Base-by-base conservation (phyloP, 1,284 basidiomycete species). In the Boletus semigastroideus region DNA sequence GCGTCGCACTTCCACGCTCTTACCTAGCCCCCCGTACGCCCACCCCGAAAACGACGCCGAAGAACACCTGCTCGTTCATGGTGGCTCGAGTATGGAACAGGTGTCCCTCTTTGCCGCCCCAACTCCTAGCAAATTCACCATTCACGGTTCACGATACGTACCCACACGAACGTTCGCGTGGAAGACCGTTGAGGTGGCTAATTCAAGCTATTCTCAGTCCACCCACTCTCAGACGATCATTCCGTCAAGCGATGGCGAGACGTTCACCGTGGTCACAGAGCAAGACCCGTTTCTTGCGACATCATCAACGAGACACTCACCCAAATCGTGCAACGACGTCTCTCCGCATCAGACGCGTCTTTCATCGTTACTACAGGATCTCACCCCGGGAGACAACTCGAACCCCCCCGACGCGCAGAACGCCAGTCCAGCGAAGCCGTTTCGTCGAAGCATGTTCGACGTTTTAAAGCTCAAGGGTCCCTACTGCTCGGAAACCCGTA, bases 11-110 rank as follows among this genome's bases (percentile, higher is more conserved):
- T 56, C 64, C 1, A 50, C 53, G 3, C 61, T 77, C 22, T 52
- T 70, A 30, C 57, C 71, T 5, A 77, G 77, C 2, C 74, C 76
- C 13, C 67, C 63, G 3, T 78, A 78, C 46, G 55, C 52, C 27
- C 62, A 71, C 4, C 62, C 68, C 14, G 55, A 51, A 33, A 59
- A 55, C 10, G 55, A 54, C 27, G 46, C 47, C 10, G 58, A 63
- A 42, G 59, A 52, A n/a, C 46, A 34, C 11, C 45, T 58, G 5
- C 49, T 55, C n/a, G 51, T 53, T 34, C 50, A 50, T 28, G 52
- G 37, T 22, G 33, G 50, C 17, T 53, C 57, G 28, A 56, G 67
- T n/a, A 65, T 63, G 62, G 64, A 65, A 28, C 57, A 59, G 5
- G 59, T 59, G 17, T 55, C 61, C 9, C 56, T 62, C 28, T 50